phyloP scores from a whole-genome alignment of 257 asterid species.

The Solanum commersonii region DNA sequence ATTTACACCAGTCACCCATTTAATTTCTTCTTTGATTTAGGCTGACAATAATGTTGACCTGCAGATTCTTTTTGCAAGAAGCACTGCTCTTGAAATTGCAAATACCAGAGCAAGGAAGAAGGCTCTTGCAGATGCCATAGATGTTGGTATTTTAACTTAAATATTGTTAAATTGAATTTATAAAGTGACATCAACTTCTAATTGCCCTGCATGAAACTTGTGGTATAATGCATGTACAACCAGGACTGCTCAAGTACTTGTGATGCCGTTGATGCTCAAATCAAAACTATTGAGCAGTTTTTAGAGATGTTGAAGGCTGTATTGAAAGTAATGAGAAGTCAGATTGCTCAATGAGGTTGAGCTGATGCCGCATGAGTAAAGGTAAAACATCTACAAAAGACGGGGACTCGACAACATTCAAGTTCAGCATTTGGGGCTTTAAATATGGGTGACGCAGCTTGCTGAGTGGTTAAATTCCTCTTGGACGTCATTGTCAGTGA shows the following conservation, averaged over 20 bases:
- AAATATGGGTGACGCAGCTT: neutral
- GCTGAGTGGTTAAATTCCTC: neutral
- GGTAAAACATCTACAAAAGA: neutral
- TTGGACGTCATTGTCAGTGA: neutral
- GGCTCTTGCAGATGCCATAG: slow-evolving; percentile 7
- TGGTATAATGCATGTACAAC: neutral
- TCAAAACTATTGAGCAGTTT: slow-evolving; percentile 3
- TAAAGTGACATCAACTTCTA: neutral
- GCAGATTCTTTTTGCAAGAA: slow-evolving; percentile 9
- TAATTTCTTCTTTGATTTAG: neutral
- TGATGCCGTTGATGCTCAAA: slow-evolving; percentile 8
- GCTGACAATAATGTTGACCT: neutral
- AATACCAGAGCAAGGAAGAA: slow-evolving; percentile 20
- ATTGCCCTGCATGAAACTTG: neutral
- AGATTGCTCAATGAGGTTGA: neutral
- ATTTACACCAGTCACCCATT: neutral
- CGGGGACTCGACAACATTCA: neutral
- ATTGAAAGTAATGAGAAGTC: neutral
- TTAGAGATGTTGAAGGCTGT: slow-evolving; percentile 7
- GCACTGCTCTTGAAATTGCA: slow-evolving; percentile 6
- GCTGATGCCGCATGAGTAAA: neutral
- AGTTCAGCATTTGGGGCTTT: neutral
- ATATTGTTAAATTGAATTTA: neutral
- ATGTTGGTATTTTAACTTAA: slow-evolving; percentile 10
- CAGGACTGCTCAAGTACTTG: neutral